phyloP scores from a whole-genome alignment of 78 protist species.

The Dictyostelium firmibasis region DNA sequence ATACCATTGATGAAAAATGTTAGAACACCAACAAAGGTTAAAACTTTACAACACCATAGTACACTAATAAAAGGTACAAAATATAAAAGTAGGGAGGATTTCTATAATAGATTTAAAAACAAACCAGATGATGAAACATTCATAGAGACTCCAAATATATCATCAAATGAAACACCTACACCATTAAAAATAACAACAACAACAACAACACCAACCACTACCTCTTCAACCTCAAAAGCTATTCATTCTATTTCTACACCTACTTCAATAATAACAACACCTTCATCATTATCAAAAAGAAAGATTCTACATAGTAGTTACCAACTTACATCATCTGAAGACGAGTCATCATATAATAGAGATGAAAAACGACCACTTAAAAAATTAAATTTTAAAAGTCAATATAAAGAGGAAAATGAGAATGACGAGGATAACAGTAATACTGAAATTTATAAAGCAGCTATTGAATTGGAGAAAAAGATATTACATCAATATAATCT shows the following conservation, averaged over 20 bases:
- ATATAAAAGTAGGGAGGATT: constrained; percentile 4
- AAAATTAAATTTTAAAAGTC: neutral
- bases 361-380: neutral
- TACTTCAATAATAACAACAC: neutral
- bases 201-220: neutral
- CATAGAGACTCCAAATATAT: neutral
- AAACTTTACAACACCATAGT: neutral
- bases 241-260: neutral
- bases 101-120: neutral
- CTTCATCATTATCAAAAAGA: neutral
- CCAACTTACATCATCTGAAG: neutral
- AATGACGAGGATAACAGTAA: too few species aligned
- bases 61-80: neutral
- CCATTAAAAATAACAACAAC: neutral
- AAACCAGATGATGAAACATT: neutral
- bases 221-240: too few species aligned
- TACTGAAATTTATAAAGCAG: neutral
- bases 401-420: too few species aligned
- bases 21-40: neutral
- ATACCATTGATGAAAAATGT: neutral
- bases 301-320: neutral
- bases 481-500: neutral
- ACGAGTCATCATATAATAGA: neutral
- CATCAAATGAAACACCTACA: neutral
- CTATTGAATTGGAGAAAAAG: neutral